Evolutionary conservation across 768 basidiomycete species (phyloP).

Genomic region (Royoungia palumana): DNA sequence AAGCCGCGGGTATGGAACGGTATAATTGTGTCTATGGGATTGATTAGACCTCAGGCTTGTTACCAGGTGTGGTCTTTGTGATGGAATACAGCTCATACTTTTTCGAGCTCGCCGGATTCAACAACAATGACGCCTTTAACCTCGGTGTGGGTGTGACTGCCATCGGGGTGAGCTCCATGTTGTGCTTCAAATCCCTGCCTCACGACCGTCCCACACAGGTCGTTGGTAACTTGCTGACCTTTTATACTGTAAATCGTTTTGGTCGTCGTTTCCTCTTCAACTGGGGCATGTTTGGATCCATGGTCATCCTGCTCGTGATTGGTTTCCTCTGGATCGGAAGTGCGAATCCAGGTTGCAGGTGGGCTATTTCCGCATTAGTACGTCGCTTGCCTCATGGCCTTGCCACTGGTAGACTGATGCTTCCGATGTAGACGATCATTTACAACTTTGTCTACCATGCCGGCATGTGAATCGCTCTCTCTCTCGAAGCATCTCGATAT

Average conservation of each 20-base stretch:
- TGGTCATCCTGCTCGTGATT: constrained; percentile 22
- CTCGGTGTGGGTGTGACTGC: constrained; percentile 29
- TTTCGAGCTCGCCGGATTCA: constrained; percentile 36
- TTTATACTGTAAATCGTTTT: constrained; percentile 22
- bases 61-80: constrained; percentile 25
- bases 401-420: neutral
- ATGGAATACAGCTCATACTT: constrained; percentile 33
- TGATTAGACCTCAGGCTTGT: neutral
- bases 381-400: neutral
- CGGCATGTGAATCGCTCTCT: constrained; percentile 17
- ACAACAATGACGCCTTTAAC: constrained; percentile 27
- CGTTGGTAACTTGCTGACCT: constrained; percentile 25
- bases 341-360: constrained; percentile 12
- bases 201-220: constrained; percentile 9
- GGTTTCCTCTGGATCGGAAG: constrained; percentile 27
- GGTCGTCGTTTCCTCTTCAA: constrained; percentile 27
- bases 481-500: neutral
- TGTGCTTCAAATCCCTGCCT: neutral
- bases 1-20: constrained; percentile 17
- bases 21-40: no score
- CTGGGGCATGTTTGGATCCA: constrained; percentile 26
- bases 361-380: constrained; percentile 24
- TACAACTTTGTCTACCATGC: constrained; percentile 30
- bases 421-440: constrained; percentile 20
- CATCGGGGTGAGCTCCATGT: constrained; percentile 17